Conservation (phyloP, 2,329 filamentous ascomycete species). For the Penicillium sp. region DNA sequence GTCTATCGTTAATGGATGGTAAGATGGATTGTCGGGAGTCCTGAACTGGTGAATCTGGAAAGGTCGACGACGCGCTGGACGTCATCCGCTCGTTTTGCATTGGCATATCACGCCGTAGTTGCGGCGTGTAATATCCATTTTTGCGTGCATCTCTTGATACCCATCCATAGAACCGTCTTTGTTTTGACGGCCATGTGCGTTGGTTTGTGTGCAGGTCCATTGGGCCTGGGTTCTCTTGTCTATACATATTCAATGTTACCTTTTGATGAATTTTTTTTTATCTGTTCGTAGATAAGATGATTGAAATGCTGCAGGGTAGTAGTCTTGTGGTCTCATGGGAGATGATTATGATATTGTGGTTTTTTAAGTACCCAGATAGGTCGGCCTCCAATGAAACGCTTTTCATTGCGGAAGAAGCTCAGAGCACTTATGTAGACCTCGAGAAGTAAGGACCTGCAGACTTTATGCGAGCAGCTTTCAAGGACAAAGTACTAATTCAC, state of each 20-base stretch:
- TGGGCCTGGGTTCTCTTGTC: not conserved
- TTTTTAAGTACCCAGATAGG: no score
- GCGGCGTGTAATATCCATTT: not conserved
- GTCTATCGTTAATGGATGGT: not conserved
- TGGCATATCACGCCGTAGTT: not conserved
- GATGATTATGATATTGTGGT: no score
- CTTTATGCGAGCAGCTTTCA: no score
- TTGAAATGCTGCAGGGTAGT: no score
- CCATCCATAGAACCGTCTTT: conserved; percentile 1
- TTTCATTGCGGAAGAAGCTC: no score
- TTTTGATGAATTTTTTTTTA: not conserved
- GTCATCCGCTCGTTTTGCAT: conserved; percentile 1
- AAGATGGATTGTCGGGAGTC: not conserved
- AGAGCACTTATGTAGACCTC: no score
- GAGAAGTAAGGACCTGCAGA: no score
- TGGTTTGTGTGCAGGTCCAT: not conserved
- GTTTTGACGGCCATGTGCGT: not conserved
- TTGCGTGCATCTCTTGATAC: conserved; percentile 1
- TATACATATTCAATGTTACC: not conserved
- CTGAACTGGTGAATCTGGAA: not conserved
- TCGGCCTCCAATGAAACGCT: no score
- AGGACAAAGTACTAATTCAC: not conserved
- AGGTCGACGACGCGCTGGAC: not conserved
- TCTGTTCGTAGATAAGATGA: not conserved
- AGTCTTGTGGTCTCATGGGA: no score